Base-by-base conservation (phyloP, 2,329 filamentous ascomycete genomes). In the Diaporthe sp. region DNA sequence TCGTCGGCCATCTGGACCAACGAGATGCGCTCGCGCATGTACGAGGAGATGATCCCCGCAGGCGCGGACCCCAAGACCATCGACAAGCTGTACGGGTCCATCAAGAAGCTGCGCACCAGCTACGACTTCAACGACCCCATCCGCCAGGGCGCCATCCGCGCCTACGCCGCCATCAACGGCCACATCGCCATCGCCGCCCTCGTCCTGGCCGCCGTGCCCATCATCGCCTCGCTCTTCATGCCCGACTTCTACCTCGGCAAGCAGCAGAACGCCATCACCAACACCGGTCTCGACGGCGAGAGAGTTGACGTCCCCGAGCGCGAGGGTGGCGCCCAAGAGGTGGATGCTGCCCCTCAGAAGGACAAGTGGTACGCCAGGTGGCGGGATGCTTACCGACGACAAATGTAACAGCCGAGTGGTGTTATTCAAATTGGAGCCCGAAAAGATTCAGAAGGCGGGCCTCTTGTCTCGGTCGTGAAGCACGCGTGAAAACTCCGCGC, bases 161-260 rank as follows among this genome's bases (percentile, higher is more conserved):
- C 83, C 3, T 85, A 85, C 71, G 75, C 81, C 9, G 70, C 75
- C 19, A 79, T 80, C 17, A 82, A 84, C 69, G 83, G 83, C 0
- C 80, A 82, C 50, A 84, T 85, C 19, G 78, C 80, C 37, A 80
- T 81, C 10, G 75, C 79, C 1, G 76, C 83, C 8, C 73, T 84
- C 30, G 73, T 76, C 5, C 75, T 85, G 22, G 77, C 82, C 37
- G 72, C 65, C 22, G 71, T 85, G 0, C 80, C 84, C 1, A 56
- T 84, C 0, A 65, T 85, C 37, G 83, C 82, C 5, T 78, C 83
- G 1, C 77, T 85, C 30, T 84, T 83, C 76, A 85, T 85, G 83
- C 83, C 84, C 58, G 80, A 86, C 78, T 86, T 75, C 59, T 78
- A 78, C 70, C 75, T 78, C 2, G 77, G 77, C 53, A 78, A 77